Evolutionary conservation across 805 yeast genomes (phyloP).

Genomic region (Saturnispora silvae): DNA sequence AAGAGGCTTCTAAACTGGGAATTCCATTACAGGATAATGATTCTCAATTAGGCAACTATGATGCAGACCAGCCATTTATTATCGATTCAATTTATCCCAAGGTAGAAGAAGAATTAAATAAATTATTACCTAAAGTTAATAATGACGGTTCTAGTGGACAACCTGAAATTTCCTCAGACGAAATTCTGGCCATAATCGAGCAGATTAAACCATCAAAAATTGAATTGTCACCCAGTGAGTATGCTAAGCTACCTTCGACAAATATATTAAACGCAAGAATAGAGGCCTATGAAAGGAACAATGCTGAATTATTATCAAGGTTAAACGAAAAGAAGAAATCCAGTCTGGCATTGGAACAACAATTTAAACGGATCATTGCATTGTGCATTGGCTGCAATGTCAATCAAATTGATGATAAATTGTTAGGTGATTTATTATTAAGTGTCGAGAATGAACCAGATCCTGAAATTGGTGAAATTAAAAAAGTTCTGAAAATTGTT

Average conservation of each 20-base stretch:
- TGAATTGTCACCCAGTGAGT: not conserved
- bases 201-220: constrained; percentile 12
- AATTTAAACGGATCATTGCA: constrained; percentile 81
- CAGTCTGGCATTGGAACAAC: constrained; percentile 50
- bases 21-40: constrained; percentile 23
- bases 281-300: constrained; percentile 67
- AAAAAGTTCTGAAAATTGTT: constrained; percentile 26
- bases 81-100: constrained; percentile 49
- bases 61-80: constrained; percentile 88
- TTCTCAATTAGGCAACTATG: constrained; percentile 47
- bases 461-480: constrained; percentile 27
- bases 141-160: too few species aligned
- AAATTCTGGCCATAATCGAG: constrained; percentile 9
- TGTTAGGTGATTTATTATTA: constrained; percentile 74
- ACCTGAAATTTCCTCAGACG: not conserved
- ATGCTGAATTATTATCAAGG: constrained; percentile 41
- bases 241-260: constrained; percentile 33
- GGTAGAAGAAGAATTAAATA: constrained; percentile 32
- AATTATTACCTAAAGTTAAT: constrained; percentile 8
- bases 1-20: constrained; percentile 25
- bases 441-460: constrained; percentile 86
- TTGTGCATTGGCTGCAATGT: constrained; percentile 84
- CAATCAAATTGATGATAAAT: constrained; percentile 45
- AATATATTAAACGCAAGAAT: constrained; percentile 64
- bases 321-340: constrained; percentile 43